A percentile compares a stretch with the other conserved stretches of the same genome.
Conservation (phyloP, 1,284 basidiomycete species). For the Leccinum fallax region DNA sequence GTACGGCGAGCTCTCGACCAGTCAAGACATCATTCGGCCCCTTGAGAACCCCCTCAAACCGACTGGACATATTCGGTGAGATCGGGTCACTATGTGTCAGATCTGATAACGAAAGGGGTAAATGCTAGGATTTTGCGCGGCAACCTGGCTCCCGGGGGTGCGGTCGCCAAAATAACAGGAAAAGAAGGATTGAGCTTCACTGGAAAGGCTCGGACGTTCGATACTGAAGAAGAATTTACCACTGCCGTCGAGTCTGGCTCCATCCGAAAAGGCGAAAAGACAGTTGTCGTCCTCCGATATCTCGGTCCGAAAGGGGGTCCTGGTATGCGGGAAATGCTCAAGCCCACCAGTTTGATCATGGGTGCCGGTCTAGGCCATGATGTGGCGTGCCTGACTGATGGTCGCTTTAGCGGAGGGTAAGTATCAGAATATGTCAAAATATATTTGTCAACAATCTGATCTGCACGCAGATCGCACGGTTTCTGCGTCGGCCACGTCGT, state of each 20-base stretch:
- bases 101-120: constrained; percentile 2
- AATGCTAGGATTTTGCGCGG: constrained; percentile 71
- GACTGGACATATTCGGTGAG: constrained; percentile 84
- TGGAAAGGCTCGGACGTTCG: constrained; percentile 84
- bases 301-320: constrained; percentile 90
- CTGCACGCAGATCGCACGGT: constrained; percentile 68
- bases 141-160: constrained; percentile 90
- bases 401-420: constrained; percentile 91
- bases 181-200: constrained; percentile 88
- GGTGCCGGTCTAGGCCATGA: constrained; percentile 91
- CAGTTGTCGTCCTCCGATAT: constrained; percentile 87
- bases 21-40: constrained; percentile 84
- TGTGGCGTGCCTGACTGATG: constrained; percentile 91
- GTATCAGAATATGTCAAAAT: constrained; percentile 28
- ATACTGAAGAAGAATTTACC: constrained; percentile 81
- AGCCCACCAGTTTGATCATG: constrained; percentile 89
- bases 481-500: constrained; percentile 94
- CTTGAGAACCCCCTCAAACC: constrained; percentile 85
- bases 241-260: constrained; percentile 79
- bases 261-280: constrained; percentile 87
- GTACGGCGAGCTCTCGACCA: constrained; percentile 68
- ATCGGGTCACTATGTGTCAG: constrained; percentile 4
- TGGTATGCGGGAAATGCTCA: constrained; percentile 96
- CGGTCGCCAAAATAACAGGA: constrained; percentile 93
- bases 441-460: constrained; percentile 12